A percentile compares a stretch with the other conserved stretches of the same genome.
Conservation (phyloP, 352 stramenopile genomes). For the Pythium pyrilobum region DNA sequence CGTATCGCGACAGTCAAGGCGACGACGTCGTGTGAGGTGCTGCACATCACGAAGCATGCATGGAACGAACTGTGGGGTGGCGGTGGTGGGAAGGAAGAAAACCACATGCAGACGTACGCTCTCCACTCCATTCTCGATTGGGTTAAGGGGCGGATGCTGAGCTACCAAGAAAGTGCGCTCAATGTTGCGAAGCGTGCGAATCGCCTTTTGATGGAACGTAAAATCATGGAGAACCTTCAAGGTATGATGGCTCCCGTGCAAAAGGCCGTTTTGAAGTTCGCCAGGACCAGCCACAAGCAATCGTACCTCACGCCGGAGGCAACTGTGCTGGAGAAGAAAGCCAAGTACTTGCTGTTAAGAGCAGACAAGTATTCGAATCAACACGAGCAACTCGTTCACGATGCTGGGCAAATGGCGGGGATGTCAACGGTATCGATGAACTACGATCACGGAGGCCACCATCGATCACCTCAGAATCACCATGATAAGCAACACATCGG, state of each 20-base stretch:
- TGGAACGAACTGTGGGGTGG: conserved; percentile 60
- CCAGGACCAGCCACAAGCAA: neutral
- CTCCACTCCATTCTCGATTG: conserved; percentile 55
- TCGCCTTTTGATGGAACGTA: conserved; percentile 19
- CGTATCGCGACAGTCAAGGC: conserved; percentile 58
- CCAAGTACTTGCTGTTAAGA: conserved; percentile 46
- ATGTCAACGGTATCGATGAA: conserved; percentile 2
- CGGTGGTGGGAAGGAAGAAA: conserved; percentile 26
- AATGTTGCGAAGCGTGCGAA: conserved; percentile 41
- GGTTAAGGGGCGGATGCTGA: conserved; percentile 32
- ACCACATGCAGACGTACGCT: conserved; percentile 46
- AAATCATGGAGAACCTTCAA: conserved; percentile 25
- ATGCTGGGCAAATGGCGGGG: neutral
- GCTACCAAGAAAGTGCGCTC: conserved; percentile 39
- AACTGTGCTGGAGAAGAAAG: conserved; percentile 56
- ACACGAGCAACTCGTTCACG: neutral
- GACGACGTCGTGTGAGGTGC: conserved; percentile 51
- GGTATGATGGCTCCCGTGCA: conserved; percentile 22
- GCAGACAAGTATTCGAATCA: conserved; percentile 34
- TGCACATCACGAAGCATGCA: conserved; percentile 51
- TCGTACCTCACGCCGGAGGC: conserved; percentile 33
- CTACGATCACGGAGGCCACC: neutral
- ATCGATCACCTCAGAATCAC: neutral
- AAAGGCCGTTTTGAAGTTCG: neutral
- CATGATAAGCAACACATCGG: neutral